Evolutionary conservation across 116 monocot species (phyloP), one percentile per base, ranked within the genome.

Genomic region (Iris pallida): DNA sequence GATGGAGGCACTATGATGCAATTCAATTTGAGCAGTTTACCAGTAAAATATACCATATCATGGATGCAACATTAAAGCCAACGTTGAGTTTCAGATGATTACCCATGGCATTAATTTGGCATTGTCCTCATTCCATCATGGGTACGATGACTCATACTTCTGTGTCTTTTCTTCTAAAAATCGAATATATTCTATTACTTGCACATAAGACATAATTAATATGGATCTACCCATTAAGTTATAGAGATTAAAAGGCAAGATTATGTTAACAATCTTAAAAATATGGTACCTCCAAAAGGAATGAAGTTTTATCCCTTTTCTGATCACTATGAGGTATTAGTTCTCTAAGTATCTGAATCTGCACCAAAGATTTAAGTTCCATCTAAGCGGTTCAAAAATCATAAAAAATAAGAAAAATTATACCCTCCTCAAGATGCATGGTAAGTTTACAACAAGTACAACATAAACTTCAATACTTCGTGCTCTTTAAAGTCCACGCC

Each of bases 61-160:
- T 30, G 30, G 30, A 30, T 30, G 30, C 30, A 30, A 30, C 30
- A 30, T 30, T 30, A 42, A 20, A 65, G 30, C 3, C 30, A 30
- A 30, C 30, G 30, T 30, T 30, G 3, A 30, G 30, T 30, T 30
- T 30, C 30, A 30, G 30, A 30, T 30, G 9, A 53, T 61, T 79
- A 79, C 76, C 83, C 83, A 84, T 53, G 83, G 61, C 80, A 76
- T 65, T 42, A 80, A n/a, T 60, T 80, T 84, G n/a, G 73, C 68
- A 73, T 76, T 79, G 64, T 84, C 83, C 47, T 73, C 72, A 45
- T 18, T 84, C 76, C 75, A 76, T 53, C 64, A 75, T 8, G 79
- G 79, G 55, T 73, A 78, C 20, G 71, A 55, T 42, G 73, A 67
- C 65, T 76, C 80, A 19, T 68, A 65, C 72, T 84, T 84, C 47